Percentiles rank a stretch among this genome's conserved stretches.
These are phyloP conservation scores for Kalanchoe fedtschenkoi DNA, from an alignment of 164 flowering plant genomes.

Conservation along the genomic window DNA sequence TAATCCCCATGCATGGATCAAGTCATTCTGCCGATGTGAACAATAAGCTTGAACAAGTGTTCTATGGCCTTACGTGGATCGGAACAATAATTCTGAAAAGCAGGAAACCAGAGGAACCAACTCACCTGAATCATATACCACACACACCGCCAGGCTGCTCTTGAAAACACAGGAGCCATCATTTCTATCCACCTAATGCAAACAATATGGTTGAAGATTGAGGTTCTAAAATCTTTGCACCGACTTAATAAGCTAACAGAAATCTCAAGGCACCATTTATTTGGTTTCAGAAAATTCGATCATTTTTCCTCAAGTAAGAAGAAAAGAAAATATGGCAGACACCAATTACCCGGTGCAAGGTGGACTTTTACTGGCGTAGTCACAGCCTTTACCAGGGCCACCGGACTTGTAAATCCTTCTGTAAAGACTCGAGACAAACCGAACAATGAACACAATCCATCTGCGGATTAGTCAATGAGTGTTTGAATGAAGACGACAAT, in stretches of 20 bases:
- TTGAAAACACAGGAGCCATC: constrained; percentile 98
- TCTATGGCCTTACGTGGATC: not conserved
- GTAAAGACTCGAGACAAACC: constrained; percentile 5
- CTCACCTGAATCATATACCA: constrained; percentile 94
- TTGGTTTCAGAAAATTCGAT: not conserved
- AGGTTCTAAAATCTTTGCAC: not conserved
- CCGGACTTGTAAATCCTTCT: constrained; percentile 52
- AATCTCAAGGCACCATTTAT: too few relatives aligned
- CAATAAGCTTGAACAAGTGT: not conserved
- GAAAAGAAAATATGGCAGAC: not conserved
- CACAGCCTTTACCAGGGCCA: constrained; percentile 31
- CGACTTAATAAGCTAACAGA: constrained; percentile 3
- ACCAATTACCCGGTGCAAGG: constrained; percentile 70
- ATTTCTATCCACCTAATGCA: constrained; percentile 83
- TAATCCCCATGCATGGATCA: constrained; percentile 95
- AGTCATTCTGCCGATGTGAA: constrained; percentile 54
- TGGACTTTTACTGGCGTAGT: constrained; percentile 39
- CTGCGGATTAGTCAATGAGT: too few relatives aligned
- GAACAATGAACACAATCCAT: not conserved
- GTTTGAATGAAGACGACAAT: too few relatives aligned
- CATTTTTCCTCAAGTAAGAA: not conserved
- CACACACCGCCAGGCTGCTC: constrained; percentile 75
- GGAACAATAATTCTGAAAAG: not conserved
- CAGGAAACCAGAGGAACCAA: not conserved
- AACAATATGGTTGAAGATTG: not conserved